These are phyloP conservation scores for Graphilbum ipis-grandicollis DNA, from an alignment of 2,329 filamentous ascomycete genomes.

Conservation along the genomic window DNA sequence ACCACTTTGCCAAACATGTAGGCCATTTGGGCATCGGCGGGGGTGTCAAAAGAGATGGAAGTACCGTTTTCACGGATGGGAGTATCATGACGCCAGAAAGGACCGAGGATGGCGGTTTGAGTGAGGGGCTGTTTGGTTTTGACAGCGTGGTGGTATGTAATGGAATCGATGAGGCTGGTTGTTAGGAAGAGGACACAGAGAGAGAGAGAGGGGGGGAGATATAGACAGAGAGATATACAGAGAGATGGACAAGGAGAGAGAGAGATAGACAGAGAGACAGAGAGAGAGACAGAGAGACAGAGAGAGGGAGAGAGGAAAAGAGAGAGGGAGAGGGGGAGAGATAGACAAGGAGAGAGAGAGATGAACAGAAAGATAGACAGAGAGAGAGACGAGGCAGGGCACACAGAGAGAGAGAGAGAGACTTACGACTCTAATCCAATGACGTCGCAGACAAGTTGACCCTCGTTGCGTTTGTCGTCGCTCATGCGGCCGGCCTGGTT, in stretches of 20 bases:
- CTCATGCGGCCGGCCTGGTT: conserved; percentile 44
- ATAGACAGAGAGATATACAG: too few species aligned
- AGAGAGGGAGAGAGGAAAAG: too few species aligned
- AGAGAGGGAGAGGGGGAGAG: too few species aligned
- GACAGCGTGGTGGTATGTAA: conserved; percentile 38
- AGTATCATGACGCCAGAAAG: conserved; percentile 48
- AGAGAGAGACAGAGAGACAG: too few species aligned
- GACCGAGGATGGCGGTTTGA: conserved; percentile 42
- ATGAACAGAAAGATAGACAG: too few species aligned
- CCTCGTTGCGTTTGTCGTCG: conserved; percentile 41
- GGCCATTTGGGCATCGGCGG: conserved; percentile 21
- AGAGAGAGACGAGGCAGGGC: too few species aligned
- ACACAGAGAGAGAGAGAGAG: too few species aligned
- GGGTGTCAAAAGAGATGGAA: conserved; percentile 29
- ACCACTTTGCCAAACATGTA: conserved; percentile 33
- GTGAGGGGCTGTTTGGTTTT: conserved; percentile 23
- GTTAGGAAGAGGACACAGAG: too few species aligned
- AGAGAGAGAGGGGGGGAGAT: too few species aligned
- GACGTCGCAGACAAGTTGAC: conserved; percentile 44
- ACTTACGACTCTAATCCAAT: conserved; percentile 37
- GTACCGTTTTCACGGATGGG: conserved; percentile 38
- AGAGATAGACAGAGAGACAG: too few species aligned
- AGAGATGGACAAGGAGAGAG: too few species aligned
- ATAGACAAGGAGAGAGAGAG: too few species aligned
- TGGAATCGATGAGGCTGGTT: conserved; percentile 43